phyloP scores from a whole-genome alignment of 768 basidiomycete species.

The Chalciporus sphaerocephalus region DNA sequence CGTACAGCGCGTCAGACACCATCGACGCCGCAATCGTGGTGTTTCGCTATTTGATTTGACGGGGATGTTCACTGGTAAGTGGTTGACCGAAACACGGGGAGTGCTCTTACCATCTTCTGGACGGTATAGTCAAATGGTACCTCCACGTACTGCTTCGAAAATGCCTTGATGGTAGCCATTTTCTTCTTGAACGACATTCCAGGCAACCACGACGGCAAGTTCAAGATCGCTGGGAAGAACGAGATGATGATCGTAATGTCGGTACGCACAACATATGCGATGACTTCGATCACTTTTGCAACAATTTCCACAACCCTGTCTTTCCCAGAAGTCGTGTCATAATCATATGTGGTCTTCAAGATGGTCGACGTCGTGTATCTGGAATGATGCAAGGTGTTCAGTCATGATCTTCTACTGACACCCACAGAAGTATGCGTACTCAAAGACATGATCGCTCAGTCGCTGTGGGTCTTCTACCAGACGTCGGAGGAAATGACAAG shows the following conservation, averaged over 20 bases:
- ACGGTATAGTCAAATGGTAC: slow-evolving; percentile 15
- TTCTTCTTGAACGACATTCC: slow-evolving; percentile 22
- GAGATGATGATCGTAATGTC: slow-evolving; percentile 17
- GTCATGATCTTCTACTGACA: not conserved
- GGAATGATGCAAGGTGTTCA: not conserved
- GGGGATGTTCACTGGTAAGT: slow-evolving; percentile 8
- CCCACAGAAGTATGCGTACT: no score
- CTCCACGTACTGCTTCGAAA: slow-evolving; percentile 15
- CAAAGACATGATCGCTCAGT: slow-evolving; percentile 32
- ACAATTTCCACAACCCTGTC: slow-evolving; percentile 15
- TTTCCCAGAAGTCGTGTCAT: slow-evolving; percentile 7
- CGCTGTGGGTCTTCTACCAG: slow-evolving; percentile 33
- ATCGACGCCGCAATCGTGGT: slow-evolving; percentile 13
- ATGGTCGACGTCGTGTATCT: slow-evolving; percentile 22
- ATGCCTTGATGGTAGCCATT: slow-evolving; percentile 13
- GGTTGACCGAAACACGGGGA: not conserved
- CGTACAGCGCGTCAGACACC: slow-evolving; percentile 17
- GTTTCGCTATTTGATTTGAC: not conserved
- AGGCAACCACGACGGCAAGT: slow-evolving; percentile 23
- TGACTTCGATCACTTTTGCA: slow-evolving; percentile 3
- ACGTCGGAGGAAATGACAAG: slow-evolving; percentile 29
- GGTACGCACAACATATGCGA: slow-evolving; percentile 12
- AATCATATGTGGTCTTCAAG: slow-evolving; percentile 21
- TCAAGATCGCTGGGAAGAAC: slow-evolving; percentile 19
- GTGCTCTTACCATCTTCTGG: slow-evolving; percentile 13